These are phyloP conservation scores for Leccinum disarticulatum DNA, from an alignment of 768 basidiomycete genomes.

Conservation along the genomic window DNA sequence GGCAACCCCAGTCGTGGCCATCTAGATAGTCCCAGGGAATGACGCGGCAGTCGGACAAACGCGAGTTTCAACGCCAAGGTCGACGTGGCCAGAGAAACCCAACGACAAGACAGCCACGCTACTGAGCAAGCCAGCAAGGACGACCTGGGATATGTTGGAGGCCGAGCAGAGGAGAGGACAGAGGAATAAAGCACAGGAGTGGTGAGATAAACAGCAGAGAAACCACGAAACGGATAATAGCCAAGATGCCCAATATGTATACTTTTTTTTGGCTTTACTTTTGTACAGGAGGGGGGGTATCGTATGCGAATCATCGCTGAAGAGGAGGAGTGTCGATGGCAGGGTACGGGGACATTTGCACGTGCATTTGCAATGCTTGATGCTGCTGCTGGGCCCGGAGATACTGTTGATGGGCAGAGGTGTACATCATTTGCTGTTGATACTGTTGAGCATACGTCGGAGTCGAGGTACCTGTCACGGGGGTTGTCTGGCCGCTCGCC, in stretches of 20 bases:
- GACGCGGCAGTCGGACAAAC: conserved; percentile 13
- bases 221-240: conserved; percentile 21
- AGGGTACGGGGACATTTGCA: conserved; percentile 25
- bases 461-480: conserved; percentile 29
- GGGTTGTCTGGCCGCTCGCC: conserved; percentile 33
- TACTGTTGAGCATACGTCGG: conserved; percentile 35
- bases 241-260: conserved; percentile 37
- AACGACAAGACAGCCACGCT: conserved; percentile 8
- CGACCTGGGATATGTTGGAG: conserved; percentile 38
- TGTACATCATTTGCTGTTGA: conserved; percentile 38
- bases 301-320: conserved; percentile 15
- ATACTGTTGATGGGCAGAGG: conserved; percentile 39
- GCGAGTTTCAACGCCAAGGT: conserved; percentile 1
- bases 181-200: conserved; percentile 11
- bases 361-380: conserved; percentile 33
- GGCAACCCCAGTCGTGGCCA: conserved; percentile 9
- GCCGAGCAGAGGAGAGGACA: conserved; percentile 19
- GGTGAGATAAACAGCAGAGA: conserved; percentile 8
- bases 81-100: conserved; percentile 7
- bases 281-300: conserved; percentile 22
- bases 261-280: conserved; percentile 34
- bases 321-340: conserved; percentile 11
- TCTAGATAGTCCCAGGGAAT: conserved; percentile 14
- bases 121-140: conserved; percentile 6
- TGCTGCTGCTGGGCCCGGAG: conserved; percentile 35